These are phyloP conservation scores for Ogataea ramenticola DNA, from an alignment of 805 yeast species.

Conservation along the genomic window DNA sequence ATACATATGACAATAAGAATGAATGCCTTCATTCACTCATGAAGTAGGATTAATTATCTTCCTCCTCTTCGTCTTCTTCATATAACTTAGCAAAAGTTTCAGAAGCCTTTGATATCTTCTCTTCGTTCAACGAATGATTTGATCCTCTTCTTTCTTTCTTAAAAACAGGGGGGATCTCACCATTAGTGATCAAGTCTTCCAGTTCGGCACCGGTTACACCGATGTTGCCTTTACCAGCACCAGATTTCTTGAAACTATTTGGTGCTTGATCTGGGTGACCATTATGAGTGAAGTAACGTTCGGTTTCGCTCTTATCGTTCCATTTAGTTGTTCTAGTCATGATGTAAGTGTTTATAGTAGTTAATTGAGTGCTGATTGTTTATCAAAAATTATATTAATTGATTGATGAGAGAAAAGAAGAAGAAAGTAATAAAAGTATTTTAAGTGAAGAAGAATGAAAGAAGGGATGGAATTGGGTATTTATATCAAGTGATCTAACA, in stretches of 20 bases:
- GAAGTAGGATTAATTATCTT: too few relatives aligned
- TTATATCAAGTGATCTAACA: too few relatives aligned
- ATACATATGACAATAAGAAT: too few relatives aligned
- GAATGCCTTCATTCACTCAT: too few relatives aligned
- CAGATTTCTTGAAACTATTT: constrained; percentile 69
- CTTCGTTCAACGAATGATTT: constrained; percentile 37
- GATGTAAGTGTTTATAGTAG: too few relatives aligned
- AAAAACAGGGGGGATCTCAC: constrained; percentile 43
- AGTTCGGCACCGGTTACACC: constrained; percentile 77
- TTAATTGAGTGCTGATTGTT: too few relatives aligned
- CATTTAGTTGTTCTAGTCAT: constrained; percentile 78
- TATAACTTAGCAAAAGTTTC: neutral
- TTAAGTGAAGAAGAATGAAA: too few relatives aligned
- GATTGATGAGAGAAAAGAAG: too few relatives aligned
- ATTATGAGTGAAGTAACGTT: constrained; percentile 73
- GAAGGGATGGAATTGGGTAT: too few relatives aligned
- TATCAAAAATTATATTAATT: too few relatives aligned
- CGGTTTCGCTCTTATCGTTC: constrained; percentile 38
- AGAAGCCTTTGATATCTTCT: constrained; percentile 26
- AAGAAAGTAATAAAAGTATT: too few relatives aligned
- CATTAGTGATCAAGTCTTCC: constrained; percentile 51
- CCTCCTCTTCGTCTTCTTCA: neutral
- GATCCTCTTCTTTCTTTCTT: constrained; percentile 44
- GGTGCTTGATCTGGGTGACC: constrained; percentile 68
- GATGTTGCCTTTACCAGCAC: constrained; percentile 87